These are phyloP conservation scores for Aschersonia sp. DNA, from an alignment of 2,329 filamentous ascomycete genomes.

Conservation along the genomic window DNA sequence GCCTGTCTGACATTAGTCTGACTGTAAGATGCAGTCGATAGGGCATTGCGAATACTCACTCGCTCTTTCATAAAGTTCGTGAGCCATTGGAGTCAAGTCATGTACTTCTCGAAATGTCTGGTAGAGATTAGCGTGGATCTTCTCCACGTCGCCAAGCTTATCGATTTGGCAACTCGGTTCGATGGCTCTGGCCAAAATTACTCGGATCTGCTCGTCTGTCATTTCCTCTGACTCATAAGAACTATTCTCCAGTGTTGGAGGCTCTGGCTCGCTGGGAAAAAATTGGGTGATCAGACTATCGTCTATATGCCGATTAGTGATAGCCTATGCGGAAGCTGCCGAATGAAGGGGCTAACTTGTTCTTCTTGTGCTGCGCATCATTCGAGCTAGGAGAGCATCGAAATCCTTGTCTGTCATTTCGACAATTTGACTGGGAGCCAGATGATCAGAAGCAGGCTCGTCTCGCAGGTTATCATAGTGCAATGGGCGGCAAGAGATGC, in stretches of 20 bases:
- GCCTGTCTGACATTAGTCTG: not conserved
- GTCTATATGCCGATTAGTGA: constrained; percentile 7
- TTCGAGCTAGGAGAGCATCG: constrained; percentile 46
- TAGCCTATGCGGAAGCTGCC: not conserved
- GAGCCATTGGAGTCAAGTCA: constrained; percentile 16
- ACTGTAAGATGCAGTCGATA: not conserved
- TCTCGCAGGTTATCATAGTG: constrained; percentile 4
- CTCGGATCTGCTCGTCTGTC: not conserved
- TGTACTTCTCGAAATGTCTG: constrained; percentile 16
- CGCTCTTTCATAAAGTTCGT: constrained; percentile 16
- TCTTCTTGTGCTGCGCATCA: constrained; percentile 17
- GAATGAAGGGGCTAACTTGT: constrained; percentile 14
- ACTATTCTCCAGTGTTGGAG: not conserved
- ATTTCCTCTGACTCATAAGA: not conserved
- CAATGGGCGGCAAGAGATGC: constrained; percentile 20
- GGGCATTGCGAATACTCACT: constrained; percentile 7
- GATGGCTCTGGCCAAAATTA: constrained; percentile 9
- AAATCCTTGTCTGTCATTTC: constrained; percentile 44
- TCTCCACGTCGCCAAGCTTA: not conserved
- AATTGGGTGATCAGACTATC: constrained; percentile 16
- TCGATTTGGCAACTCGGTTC: not conserved
- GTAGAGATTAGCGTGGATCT: constrained; percentile 6
- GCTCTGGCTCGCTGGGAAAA: constrained; percentile 17
- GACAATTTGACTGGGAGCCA: constrained; percentile 48
- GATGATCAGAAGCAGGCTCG: constrained; percentile 27